These are phyloP conservation scores for Phaeotremella skinneri DNA, from an alignment of 768 basidiomycete genomes.

Conservation along the genomic window DNA sequence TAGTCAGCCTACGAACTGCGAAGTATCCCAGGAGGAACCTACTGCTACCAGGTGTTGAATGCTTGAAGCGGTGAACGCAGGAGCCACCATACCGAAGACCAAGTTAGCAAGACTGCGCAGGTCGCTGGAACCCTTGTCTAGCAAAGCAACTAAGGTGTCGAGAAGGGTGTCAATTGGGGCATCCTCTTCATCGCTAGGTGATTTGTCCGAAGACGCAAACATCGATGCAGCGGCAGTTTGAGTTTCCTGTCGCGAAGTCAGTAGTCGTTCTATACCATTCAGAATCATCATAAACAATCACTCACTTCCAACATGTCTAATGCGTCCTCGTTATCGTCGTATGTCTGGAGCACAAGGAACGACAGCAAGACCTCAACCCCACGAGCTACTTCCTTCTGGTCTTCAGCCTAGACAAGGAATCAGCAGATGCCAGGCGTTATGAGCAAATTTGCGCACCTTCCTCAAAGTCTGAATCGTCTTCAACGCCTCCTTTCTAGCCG, in stretches of 20 bases:
- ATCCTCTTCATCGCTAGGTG: slow-evolving; percentile 51
- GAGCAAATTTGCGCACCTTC: slow-evolving; percentile 28
- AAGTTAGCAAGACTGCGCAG: slow-evolving; percentile 75
- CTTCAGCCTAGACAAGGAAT: slow-evolving; percentile 48
- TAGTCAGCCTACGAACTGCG: slow-evolving; percentile 4
- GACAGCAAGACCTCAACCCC: slow-evolving; percentile 71
- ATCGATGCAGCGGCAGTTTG: slow-evolving; percentile 41
- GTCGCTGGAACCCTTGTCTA: slow-evolving; percentile 79
- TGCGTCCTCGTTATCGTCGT: slow-evolving; percentile 65
- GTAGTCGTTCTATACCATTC: neutral
- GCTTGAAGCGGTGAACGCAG: slow-evolving; percentile 65
- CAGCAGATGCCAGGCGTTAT: neutral
- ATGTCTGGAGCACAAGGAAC: slow-evolving; percentile 68
- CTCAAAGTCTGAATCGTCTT: slow-evolving; percentile 41
- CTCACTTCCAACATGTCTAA: slow-evolving; percentile 65
- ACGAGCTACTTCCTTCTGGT: slow-evolving; percentile 60
- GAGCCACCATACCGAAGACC: slow-evolving; percentile 71
- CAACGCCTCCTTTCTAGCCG: slow-evolving; percentile 56
- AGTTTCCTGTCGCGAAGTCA: slow-evolving; percentile 31
- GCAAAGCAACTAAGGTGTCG: slow-evolving; percentile 82
- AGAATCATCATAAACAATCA: neutral
- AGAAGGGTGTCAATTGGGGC: slow-evolving; percentile 79
- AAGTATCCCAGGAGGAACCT: slow-evolving; percentile 47
- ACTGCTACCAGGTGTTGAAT: slow-evolving; percentile 79
- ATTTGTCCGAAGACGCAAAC: slow-evolving; percentile 39